These are phyloP conservation scores for Chalciporus piperatus DNA, from an alignment of 768 basidiomycete genomes.

Conservation along the genomic window DNA sequence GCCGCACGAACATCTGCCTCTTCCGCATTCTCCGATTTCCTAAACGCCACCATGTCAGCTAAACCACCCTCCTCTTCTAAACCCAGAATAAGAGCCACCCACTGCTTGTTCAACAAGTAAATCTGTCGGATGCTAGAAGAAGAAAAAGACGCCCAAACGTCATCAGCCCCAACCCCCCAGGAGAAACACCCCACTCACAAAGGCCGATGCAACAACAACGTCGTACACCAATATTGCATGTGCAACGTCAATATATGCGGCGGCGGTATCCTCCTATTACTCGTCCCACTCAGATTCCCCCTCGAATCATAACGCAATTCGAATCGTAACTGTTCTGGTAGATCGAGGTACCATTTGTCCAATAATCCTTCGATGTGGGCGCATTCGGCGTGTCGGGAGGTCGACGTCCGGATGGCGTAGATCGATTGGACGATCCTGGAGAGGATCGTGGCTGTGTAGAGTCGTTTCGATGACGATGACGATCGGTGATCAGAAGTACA, in stretches of 20 bases:
- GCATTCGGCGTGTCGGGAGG: slow-evolving; percentile 58
- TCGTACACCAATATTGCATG: slow-evolving; percentile 85
- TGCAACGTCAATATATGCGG: slow-evolving; percentile 74
- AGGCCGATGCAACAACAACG: slow-evolving; percentile 70
- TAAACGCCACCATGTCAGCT: background rate
- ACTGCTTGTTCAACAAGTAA: slow-evolving; percentile 37
- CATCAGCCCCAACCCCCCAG: slow-evolving; percentile 2
- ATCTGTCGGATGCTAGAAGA: slow-evolving; percentile 26
- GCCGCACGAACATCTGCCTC: slow-evolving; percentile 53
- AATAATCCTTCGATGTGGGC: slow-evolving; percentile 56
- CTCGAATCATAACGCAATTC: slow-evolving; percentile 45
- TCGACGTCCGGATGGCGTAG: slow-evolving; percentile 59
- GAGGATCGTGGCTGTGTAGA: slow-evolving; percentile 57
- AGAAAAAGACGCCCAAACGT: background rate
- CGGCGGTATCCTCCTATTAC: slow-evolving; percentile 38
- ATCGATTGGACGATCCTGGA: slow-evolving; percentile 67
- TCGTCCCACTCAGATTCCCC: slow-evolving; percentile 23
- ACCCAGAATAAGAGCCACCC: slow-evolving; percentile 15
- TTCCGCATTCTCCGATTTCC: slow-evolving; percentile 40
- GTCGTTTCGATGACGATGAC: background rate
- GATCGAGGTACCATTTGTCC: slow-evolving; percentile 72
- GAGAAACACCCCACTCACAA: slow-evolving; percentile 50
- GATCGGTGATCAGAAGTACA: background rate
- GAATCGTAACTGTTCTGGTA: slow-evolving; percentile 66
- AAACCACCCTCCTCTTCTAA: too few relatives aligned